A percentile compares a stretch with the other conserved stretches of the same genome.
These are phyloP conservation scores for Neurospora sp. DNA, from an alignment of 495 filamentous ascomycete species.

Conservation along the genomic window DNA sequence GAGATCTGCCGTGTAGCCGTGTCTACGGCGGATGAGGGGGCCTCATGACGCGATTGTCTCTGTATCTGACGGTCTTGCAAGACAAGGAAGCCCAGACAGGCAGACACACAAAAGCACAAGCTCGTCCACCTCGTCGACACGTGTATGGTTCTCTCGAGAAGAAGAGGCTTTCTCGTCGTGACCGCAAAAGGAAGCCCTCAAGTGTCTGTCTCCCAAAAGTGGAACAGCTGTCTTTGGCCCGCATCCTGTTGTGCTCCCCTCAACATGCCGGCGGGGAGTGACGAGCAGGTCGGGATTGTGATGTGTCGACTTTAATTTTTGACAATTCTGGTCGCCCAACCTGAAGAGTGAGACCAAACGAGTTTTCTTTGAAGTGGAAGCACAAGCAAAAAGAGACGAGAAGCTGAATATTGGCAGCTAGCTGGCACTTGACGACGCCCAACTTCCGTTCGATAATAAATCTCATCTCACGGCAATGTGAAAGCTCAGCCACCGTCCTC, in stretches of 20 bases:
- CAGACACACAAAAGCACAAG: neutral
- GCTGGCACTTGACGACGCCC: conserved; percentile 13
- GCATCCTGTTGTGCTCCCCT: conserved; percentile 3
- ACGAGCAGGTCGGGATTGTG: conserved; percentile 2
- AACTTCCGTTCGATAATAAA: conserved; percentile 1
- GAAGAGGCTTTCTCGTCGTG: neutral
- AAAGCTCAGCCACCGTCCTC: conserved; percentile 23
- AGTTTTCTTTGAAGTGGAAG: neutral
- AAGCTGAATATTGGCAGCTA: conserved; percentile 1
- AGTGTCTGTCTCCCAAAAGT: conserved; percentile 3
- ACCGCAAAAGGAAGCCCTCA: neutral
- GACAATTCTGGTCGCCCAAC: neutral
- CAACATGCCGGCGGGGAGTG: conserved; percentile 6
- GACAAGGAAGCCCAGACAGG: neutral
- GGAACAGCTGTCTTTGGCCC: conserved; percentile 1
- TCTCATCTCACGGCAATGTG: neutral
- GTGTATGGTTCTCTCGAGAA: neutral
- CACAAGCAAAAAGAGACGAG: conserved; percentile 3
- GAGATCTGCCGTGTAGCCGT: neutral
- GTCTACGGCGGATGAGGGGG: neutral
- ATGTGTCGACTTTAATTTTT: conserved; percentile 2
- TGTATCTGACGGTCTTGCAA: neutral
- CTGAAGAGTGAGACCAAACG: neutral
- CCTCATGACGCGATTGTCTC: neutral
- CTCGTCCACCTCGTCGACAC: neutral